phyloP scores from a whole-genome alignment of 192 early-diverging fungal species.

The Podila minutissima region DNA sequence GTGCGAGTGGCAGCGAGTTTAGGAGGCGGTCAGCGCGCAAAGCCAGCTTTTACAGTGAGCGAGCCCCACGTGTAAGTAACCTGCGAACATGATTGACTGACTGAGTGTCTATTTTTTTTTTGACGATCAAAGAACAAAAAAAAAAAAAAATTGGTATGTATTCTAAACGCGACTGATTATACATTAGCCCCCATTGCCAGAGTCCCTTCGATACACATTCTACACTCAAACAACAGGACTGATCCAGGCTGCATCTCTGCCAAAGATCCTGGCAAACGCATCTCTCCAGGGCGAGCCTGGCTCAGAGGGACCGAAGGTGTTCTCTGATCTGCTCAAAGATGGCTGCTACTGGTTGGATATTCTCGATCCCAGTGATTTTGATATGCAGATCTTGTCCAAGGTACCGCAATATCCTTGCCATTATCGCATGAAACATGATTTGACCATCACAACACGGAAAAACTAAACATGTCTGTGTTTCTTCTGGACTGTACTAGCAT shows the following conservation, averaged over 20 bases:
- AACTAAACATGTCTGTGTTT: neutral
- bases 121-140: neutral
- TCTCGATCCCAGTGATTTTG: slow-evolving; percentile 54
- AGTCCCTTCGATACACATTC: slow-evolving; percentile 66
- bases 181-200: slow-evolving; percentile 19
- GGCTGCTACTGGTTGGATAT: slow-evolving; percentile 80
- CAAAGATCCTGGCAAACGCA: slow-evolving; percentile 49
- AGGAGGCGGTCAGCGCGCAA: slow-evolving; percentile 41
- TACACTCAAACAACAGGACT: slow-evolving; percentile 68
- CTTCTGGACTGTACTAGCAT: slow-evolving; percentile 31
- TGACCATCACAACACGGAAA: no score
- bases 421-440: no score
- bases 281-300: neutral
- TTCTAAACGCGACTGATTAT: neutral
- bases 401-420: slow-evolving; percentile 19
- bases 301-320: neutral
- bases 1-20: slow-evolving; percentile 1
- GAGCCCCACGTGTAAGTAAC: slow-evolving; percentile 37
- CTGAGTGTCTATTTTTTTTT: neutral
- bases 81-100: no score
- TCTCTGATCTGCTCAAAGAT: slow-evolving; percentile 45
- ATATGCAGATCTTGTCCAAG: slow-evolving; percentile 66
- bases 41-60: slow-evolving; percentile 45
- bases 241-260: slow-evolving; percentile 61
- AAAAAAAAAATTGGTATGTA: neutral